Conservation (phyloP, 2,329 filamentous ascomycete species). For the Hymenoscyphus fructigenus region DNA sequence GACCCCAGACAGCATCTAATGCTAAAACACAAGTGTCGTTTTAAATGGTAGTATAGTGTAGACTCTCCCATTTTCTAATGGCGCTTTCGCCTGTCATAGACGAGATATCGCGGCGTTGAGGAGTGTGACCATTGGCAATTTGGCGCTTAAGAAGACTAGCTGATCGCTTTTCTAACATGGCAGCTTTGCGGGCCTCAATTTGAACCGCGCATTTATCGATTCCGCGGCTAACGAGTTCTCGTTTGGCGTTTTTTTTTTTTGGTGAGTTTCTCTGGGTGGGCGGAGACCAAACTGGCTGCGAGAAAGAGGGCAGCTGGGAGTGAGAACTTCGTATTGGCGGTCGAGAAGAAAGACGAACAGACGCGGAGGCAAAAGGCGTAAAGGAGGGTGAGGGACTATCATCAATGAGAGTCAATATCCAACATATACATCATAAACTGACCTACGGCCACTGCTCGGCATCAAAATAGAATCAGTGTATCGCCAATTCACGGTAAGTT, state of each 20-base stretch:
- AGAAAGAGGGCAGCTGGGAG: not conserved
- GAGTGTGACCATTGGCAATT: slow-evolving; percentile 3
- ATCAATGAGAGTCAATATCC: no score
- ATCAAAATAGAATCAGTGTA: no score
- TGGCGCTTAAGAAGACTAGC: slow-evolving; percentile 11
- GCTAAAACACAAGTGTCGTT: slow-evolving; percentile 15
- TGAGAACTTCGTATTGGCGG: slow-evolving; percentile 1
- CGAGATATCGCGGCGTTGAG: not conserved
- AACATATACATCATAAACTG: no score
- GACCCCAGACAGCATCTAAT: slow-evolving; percentile 12
- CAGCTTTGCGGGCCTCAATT: slow-evolving; percentile 13
- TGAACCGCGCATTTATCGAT: slow-evolving; percentile 12
- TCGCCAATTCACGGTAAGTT: no score
- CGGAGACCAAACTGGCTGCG: slow-evolving; percentile 1
- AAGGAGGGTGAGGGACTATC: no score
- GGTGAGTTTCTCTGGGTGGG: slow-evolving; percentile 13
- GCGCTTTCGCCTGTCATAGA: no score
- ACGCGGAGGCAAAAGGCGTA: no score
- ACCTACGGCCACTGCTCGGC: no score
- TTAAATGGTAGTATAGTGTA: slow-evolving; percentile 13
- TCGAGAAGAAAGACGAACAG: no score
- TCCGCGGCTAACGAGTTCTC: slow-evolving; percentile 10
- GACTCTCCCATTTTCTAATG: slow-evolving; percentile 8
- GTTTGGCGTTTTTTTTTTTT: slow-evolving; percentile 5
- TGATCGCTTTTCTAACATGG: slow-evolving; percentile 10